phyloP scores from a whole-genome alignment of 2,329 filamentous ascomycete species.

The Aureobasidium sp. region DNA sequence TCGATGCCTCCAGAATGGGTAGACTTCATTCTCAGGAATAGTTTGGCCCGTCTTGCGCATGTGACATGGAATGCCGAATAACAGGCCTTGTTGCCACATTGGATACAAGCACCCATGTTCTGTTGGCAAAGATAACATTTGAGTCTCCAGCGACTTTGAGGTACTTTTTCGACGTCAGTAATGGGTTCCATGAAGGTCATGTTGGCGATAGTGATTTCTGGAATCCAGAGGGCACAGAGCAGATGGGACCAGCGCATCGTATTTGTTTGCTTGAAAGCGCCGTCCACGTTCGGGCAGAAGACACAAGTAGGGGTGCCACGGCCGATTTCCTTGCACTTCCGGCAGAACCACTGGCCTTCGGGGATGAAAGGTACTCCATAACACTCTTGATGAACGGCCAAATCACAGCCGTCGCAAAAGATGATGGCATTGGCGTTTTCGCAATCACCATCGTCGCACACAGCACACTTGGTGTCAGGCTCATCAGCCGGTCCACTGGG shows the following conservation, averaged over 20 bases:
- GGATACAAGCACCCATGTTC: conserved; percentile 96
- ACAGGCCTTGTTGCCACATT: conserved; percentile 95
- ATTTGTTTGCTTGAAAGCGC: conserved; percentile 97
- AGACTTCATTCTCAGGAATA: conserved; percentile 96
- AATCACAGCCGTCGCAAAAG: conserved; percentile 95
- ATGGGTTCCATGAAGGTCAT: conserved; percentile 98
- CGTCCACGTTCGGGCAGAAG: conserved; percentile 95
- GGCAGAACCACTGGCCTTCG: conserved; percentile 95
- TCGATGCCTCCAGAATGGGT: conserved; percentile 73
- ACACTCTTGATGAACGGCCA: conserved; percentile 97
- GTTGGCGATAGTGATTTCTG: conserved; percentile 90
- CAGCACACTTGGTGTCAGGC: conserved; percentile 93
- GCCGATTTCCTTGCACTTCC: conserved; percentile 92
- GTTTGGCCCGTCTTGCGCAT: conserved; percentile 75
- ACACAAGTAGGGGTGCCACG: conserved; percentile 91
- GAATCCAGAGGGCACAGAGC: conserved; percentile 97
- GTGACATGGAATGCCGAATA: conserved; percentile 97
- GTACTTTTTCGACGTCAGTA: conserved; percentile 95
- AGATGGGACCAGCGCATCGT: conserved; percentile 95
- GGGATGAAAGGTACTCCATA: conserved; percentile 98
- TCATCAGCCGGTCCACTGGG: conserved; percentile 74
- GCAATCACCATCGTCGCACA: conserved; percentile 98
- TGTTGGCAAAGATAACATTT: conserved; percentile 96
- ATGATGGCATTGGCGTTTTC: conserved; percentile 99
- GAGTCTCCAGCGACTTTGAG: conserved; percentile 86